Evolutionary conservation across 495 filamentous ascomycete genomes (phyloP), one percentile per base, ranked within the genome.

Genomic region (Tuber magnatum): DNA sequence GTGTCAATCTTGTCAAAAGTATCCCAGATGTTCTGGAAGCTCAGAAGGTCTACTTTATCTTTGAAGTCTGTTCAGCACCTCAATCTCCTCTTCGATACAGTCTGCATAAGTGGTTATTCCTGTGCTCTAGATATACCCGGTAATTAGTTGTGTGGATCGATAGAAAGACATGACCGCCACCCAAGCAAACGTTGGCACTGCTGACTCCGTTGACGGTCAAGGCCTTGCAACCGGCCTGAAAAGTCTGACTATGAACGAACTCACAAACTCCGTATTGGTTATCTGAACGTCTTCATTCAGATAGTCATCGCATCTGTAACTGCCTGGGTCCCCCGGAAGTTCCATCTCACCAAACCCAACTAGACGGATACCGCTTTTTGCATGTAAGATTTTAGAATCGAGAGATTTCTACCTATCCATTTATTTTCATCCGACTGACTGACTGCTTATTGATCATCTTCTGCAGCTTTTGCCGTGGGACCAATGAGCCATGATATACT

Each of bases 1-100:
- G 76, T 41, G 10, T 75, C 44, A 75, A 77, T 71, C 69, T 80
- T n/a, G 41, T 80, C 14, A 69, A 39, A 28, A 56, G 16, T 1
- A 72, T 80, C 12, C 39, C 72, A 3, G 71, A 80, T 71, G 74
- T 75, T 8, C 56, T 71, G 28, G 74, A 77, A 42, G 78, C 78
- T 24, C 70, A 74, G 35, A 71, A 70, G 16, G 39, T 80, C 24
- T 80, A 73, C 43, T 76, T 80, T 72, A 35, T 80, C 42, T 70
- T 70, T 80, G 35, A 80, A 80, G 72, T 80, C 78, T 22, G 78
- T 74, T 24, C 73, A 78, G 51, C 78, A 80, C n/a, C 74, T 80
- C 68, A 75, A 80, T 68, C 28, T 77, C 2, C 71, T 78, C 44
- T 78, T 80, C n/a, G 40, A 80, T 3, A 75, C 71, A n/a, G 46